A percentile compares a stretch with the other conserved stretches of the same genome.
phyloP scores from a whole-genome alignment of 2,329 filamentous ascomycete species.

The Pestalotiopsis sp. region DNA sequence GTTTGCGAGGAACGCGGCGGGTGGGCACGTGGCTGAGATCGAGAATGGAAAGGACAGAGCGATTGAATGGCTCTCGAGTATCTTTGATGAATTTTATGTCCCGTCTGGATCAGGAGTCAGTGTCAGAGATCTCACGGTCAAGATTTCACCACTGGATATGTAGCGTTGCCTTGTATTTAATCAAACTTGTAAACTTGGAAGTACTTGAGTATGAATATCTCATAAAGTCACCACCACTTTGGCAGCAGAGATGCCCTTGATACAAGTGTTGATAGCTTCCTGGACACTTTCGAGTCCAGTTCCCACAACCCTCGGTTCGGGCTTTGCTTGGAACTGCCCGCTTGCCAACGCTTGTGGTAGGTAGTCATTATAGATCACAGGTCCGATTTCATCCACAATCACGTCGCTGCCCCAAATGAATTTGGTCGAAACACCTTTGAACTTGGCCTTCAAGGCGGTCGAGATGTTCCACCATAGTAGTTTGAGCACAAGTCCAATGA shows the following conservation, averaged over 20 bases:
- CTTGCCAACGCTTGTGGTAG: background rate
- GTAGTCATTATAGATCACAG: conserved; percentile 1
- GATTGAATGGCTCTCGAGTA: too few species aligned
- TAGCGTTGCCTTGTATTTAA: too few species aligned
- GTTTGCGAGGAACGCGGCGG: too few species aligned
- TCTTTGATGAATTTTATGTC: too few species aligned
- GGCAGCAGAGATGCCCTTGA: conserved; percentile 40
- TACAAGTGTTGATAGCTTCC: conserved; percentile 36
- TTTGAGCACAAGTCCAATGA: background rate
- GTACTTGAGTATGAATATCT: background rate
- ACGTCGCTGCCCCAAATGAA: conserved; percentile 4
- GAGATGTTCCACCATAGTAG: background rate
- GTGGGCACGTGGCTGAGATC: too few species aligned
- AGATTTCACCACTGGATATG: too few species aligned
- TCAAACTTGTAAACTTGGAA: too few species aligned
- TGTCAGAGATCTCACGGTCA: too few species aligned
- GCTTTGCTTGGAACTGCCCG: background rate
- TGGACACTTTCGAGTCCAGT: conserved; percentile 44
- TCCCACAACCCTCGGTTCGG: conserved; percentile 35
- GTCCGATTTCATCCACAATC: background rate
- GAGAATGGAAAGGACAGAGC: too few species aligned
- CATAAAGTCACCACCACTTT: conserved; percentile 39
- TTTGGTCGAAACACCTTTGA: background rate
- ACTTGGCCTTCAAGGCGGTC: background rate
- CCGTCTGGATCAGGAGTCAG: too few species aligned